Evolutionary conservation across 371 early-diverging fungal species (phyloP).

Genomic region (Circinella minor): DNA sequence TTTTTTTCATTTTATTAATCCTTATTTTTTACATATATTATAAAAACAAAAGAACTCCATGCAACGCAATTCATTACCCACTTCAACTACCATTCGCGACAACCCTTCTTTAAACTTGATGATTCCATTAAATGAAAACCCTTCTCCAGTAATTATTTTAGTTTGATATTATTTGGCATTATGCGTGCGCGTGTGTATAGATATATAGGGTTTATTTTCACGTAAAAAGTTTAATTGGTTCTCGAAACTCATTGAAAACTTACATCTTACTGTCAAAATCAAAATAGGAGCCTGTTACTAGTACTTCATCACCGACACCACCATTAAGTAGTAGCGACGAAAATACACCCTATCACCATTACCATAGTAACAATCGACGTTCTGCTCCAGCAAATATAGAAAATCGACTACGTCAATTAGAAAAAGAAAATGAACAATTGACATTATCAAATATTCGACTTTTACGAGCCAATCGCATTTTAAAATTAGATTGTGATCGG

Average conservation of each 20-base stretch:
- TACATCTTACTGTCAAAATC: no score
- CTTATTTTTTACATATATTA: neutral
- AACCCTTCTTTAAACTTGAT: neutral
- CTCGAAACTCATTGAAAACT: no score
- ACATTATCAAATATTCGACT: conserved; percentile 44
- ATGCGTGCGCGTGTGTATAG: neutral
- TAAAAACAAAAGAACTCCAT: conserved; percentile 1
- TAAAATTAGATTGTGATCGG: conserved; percentile 47
- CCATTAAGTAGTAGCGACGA: neutral
- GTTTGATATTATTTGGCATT: no score
- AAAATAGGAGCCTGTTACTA: neutral
- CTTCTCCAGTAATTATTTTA: neutral
- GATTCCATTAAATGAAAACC: conserved; percentile 8
- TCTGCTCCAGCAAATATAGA: conserved; percentile 9
- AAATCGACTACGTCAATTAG: conserved; percentile 37
- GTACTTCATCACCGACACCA: neutral
- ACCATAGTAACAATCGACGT: conserved; percentile 1
- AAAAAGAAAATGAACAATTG: conserved; percentile 43
- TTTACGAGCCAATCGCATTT: conserved; percentile 39
- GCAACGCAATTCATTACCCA: conserved; percentile 11
- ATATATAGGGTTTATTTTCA: no score
- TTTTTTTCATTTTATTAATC: neutral
- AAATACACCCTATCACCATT: neutral
- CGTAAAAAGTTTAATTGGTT: no score
- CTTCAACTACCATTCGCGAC: conserved; percentile 13